phyloP scores from a whole-genome alignment of 805 yeast species.

The Geotrichum ghanense region DNA sequence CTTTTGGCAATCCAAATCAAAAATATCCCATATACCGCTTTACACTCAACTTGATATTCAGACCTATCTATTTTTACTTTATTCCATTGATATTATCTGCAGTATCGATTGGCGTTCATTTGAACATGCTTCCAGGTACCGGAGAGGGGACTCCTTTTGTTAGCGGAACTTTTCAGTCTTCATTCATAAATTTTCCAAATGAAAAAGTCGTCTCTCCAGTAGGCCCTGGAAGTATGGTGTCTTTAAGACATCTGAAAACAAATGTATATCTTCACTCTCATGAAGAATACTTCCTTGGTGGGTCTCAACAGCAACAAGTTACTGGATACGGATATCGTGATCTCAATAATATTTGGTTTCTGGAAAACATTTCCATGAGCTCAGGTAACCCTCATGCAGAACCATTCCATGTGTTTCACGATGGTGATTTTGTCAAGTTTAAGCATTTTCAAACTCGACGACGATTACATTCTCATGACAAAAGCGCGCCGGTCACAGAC shows the following conservation, averaged over 20 bases:
- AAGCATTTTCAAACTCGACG: constrained; percentile 30
- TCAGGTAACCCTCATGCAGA: constrained; percentile 21
- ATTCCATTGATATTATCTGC: constrained; percentile 37
- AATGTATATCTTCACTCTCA: constrained; percentile 66
- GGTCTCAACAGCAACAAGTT: constrained; percentile 56
- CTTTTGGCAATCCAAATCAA: constrained; percentile 45
- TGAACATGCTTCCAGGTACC: constrained; percentile 21
- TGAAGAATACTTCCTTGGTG: constrained; percentile 37
- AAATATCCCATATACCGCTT: constrained; percentile 13
- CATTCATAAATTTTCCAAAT: constrained; percentile 26
- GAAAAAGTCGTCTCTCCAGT: constrained; percentile 38
- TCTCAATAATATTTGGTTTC: constrained; percentile 57
- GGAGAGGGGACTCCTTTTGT: constrained; percentile 42
- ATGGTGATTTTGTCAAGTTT: constrained; percentile 31
- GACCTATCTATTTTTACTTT: constrained; percentile 23
- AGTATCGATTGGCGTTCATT: constrained; percentile 37
- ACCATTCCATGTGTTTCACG: constrained; percentile 42
- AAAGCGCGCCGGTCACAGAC: constrained; percentile 14
- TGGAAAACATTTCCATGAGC: constrained; percentile 31
- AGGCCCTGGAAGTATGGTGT: constrained; percentile 50
- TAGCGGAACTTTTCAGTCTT: constrained; percentile 44
- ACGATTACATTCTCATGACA: constrained; percentile 15
- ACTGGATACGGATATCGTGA: constrained; percentile 41
- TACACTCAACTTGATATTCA: constrained; percentile 21
- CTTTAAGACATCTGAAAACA: constrained; percentile 47